A percentile compares a stretch with the other conserved stretches of the same genome.
phyloP scores from a whole-genome alignment of 2,329 filamentous ascomycete genomes.

The Colletotrichum brevisporum region DNA sequence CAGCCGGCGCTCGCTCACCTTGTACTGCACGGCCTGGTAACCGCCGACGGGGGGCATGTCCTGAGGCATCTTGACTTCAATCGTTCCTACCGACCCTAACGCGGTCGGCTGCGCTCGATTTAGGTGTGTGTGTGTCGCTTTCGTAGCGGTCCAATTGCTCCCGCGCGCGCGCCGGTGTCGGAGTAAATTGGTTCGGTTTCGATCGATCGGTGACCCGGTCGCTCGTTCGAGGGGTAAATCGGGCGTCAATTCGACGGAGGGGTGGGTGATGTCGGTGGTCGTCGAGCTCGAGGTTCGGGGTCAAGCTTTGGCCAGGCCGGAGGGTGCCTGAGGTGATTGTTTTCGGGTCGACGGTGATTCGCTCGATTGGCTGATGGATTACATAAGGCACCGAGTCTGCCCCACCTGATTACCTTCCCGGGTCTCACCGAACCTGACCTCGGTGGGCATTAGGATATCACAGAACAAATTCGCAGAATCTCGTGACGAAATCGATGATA shows the following conservation, averaged over 20 bases:
- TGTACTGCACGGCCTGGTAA: conserved; percentile 97
- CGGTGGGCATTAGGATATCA: too few relatives aligned
- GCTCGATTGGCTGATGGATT: conserved; percentile 29
- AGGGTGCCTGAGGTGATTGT: conserved; percentile 33
- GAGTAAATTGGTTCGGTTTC: conserved; percentile 3
- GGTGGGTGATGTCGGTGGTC: conserved; percentile 15
- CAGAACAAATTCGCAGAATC: too few relatives aligned
- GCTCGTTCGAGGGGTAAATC: conserved; percentile 9
- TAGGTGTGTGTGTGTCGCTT: conserved; percentile 11
- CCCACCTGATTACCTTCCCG: background rate
- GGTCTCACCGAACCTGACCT: conserved; percentile 3
- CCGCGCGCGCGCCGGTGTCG: conserved; percentile 3
- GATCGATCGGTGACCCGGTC: background rate
- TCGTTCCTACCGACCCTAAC: conserved; percentile 40
- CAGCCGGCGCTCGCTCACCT: conserved; percentile 72
- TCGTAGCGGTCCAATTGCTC: conserved; percentile 18
- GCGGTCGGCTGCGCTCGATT: conserved; percentile 37
- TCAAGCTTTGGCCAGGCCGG: conserved; percentile 31
- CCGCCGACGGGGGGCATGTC: conserved; percentile 97
- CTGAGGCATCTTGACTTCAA: conserved; percentile 83
- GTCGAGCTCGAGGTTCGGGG: conserved; percentile 33
- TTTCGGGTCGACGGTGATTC: conserved; percentile 35
- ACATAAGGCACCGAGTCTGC: conserved; percentile 4
- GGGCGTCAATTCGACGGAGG: conserved; percentile 19
- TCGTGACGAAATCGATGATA: too few relatives aligned